Evolutionary conservation across 1,284 basidiomycete genomes (phyloP).

Genomic region (Pisolithus thermaeus): DNA sequence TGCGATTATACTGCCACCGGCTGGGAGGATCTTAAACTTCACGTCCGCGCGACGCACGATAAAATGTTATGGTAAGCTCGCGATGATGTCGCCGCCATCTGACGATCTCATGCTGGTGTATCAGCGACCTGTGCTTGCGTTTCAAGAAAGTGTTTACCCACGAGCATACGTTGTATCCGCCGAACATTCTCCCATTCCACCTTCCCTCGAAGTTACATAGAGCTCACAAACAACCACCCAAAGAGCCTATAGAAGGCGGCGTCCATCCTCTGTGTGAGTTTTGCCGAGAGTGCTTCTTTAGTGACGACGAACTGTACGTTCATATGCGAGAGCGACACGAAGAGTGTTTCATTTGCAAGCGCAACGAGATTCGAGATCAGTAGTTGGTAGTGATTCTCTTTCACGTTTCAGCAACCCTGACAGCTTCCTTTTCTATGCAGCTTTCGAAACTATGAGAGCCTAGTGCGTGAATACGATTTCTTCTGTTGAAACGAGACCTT

Average conservation of each 20-base stretch:
- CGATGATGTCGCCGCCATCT: not conserved
- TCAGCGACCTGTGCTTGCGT: constrained; percentile 82
- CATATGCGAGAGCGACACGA: constrained; percentile 95
- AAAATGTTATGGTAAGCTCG: constrained; percentile 73
- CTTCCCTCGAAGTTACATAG: constrained; percentile 67
- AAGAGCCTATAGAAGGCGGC: constrained; percentile 60
- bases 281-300: constrained; percentile 86
- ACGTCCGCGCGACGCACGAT: constrained; percentile 71
- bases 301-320: constrained; percentile 87
- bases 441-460: constrained; percentile 71
- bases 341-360: constrained; percentile 94
- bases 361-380: constrained; percentile 72
- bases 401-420: not conserved
- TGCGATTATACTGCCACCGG: constrained; percentile 84
- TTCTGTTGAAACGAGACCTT: not conserved
- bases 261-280: constrained; percentile 87
- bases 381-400: constrained; percentile 60
- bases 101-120: constrained; percentile 1
- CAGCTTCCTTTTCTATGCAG: constrained; percentile 32
- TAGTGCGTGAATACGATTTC: constrained; percentile 43
- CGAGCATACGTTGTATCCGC: constrained; percentile 85
- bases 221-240: constrained; percentile 37
- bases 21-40: constrained; percentile 86
- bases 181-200: constrained; percentile 67
- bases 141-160: constrained; percentile 95